Evolutionary conservation across 352 stramenopile genomes (phyloP).

Genomic region (Phytophthora fragariaefolia): DNA sequence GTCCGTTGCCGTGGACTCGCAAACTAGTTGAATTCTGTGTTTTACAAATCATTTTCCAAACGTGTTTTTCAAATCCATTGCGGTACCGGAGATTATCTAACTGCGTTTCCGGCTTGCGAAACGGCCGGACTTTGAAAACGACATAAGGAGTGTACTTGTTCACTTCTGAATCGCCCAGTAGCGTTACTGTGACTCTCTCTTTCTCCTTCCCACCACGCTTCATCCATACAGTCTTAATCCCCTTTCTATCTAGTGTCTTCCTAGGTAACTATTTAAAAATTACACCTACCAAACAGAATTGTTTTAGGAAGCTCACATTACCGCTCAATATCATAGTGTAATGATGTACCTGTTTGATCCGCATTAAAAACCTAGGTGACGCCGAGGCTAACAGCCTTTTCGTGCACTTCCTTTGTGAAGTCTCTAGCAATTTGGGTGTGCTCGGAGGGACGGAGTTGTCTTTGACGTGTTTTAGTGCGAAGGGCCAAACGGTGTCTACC

Average conservation of each 20-base stretch:
- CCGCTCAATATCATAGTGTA: too few relatives aligned
- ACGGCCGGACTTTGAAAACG: background rate
- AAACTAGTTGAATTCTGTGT: background rate
- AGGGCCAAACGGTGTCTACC: background rate
- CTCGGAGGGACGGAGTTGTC: background rate
- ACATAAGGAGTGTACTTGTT: background rate
- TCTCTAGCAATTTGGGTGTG: background rate
- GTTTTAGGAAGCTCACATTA: too few relatives aligned
- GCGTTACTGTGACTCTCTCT: slow-evolving; percentile 8
- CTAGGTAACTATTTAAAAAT: slow-evolving; percentile 3
- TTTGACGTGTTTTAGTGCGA: background rate
- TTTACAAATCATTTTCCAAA: background rate
- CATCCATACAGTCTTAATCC: slow-evolving; percentile 4
- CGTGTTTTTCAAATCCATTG: background rate
- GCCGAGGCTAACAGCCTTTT: background rate
- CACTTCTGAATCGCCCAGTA: slow-evolving; percentile 1
- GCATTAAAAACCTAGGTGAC: background rate
- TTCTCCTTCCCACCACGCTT: slow-evolving; percentile 1
- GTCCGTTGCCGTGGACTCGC: background rate
- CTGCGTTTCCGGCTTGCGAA: background rate
- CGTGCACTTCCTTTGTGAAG: background rate
- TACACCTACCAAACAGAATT: background rate
- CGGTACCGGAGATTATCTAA: background rate
- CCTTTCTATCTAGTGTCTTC: background rate
- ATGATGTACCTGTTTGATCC: background rate